These are phyloP conservation scores for Xanthoconium separans DNA, from an alignment of 1,284 basidiomycete species.

Conservation along the genomic window DNA sequence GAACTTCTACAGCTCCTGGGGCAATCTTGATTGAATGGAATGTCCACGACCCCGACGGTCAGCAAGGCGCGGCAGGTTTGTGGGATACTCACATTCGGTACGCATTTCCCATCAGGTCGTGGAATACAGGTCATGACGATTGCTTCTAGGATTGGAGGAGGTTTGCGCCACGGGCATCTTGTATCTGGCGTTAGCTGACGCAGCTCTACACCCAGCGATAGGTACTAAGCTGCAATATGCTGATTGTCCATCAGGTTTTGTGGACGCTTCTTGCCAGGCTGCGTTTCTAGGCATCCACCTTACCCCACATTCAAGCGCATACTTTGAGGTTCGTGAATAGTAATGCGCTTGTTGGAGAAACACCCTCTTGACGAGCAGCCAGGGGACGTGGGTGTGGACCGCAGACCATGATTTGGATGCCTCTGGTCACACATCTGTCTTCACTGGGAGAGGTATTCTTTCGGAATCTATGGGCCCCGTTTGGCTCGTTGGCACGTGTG, in stretches of 20 bases:
- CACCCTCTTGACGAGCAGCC: neutral
- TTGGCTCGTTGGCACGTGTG: constrained; percentile 47
- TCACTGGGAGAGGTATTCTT: constrained; percentile 54
- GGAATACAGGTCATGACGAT: too few relatives aligned
- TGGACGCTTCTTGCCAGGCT: constrained; percentile 40
- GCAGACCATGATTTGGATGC: constrained; percentile 52
- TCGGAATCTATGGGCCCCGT: constrained; percentile 52
- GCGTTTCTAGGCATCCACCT: constrained; percentile 55
- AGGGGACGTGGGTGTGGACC: constrained; percentile 59
- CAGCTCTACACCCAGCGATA: constrained; percentile 25
- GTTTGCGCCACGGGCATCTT: constrained; percentile 11
- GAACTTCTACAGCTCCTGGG: constrained; percentile 40
- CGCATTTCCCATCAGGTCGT: neutral
- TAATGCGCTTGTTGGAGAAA: neutral
- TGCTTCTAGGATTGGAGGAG: constrained; percentile 31
- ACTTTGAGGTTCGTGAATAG: constrained; percentile 39
- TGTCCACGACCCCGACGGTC: constrained; percentile 44
- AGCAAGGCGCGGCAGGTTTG: constrained; percentile 53
- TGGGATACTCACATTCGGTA: constrained; percentile 52
- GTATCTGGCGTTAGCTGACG: neutral
- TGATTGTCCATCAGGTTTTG: constrained; percentile 36
- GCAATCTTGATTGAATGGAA: constrained; percentile 64
- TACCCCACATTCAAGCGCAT: constrained; percentile 47
- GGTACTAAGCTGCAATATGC: constrained; percentile 43
- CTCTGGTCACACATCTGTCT: constrained; percentile 36